Evolutionary conservation across 1,284 basidiomycete species (phyloP).

Genomic region (Puccinia sorghi): DNA sequence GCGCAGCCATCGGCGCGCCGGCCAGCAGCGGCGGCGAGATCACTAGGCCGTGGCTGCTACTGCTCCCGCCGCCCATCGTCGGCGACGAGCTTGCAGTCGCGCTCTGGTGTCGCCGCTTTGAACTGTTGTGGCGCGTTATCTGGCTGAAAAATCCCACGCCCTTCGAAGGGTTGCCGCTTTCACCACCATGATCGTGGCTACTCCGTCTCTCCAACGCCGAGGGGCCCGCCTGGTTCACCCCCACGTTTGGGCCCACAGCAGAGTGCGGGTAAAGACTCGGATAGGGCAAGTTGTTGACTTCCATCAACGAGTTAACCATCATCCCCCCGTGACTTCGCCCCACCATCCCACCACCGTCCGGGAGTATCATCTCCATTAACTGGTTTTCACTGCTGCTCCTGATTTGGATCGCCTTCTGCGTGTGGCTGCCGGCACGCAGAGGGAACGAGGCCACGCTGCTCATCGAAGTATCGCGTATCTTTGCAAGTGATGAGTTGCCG

Average conservation of each 20-base stretch:
- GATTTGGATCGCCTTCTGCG: constrained; percentile 38
- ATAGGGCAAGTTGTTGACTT: constrained; percentile 32
- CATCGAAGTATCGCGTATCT: constrained; percentile 18
- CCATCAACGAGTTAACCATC: constrained; percentile 30
- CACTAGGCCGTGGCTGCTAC: no score
- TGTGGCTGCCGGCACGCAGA: neutral
- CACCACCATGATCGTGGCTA: neutral
- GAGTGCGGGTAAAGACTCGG: constrained; percentile 34
- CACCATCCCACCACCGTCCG: neutral
- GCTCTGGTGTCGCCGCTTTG: neutral
- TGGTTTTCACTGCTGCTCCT: constrained; percentile 2
- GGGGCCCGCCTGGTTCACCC: neutral
- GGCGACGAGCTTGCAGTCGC: neutral
- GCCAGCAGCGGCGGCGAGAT: constrained; percentile 8
- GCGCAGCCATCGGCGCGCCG: neutral
- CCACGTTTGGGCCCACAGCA: neutral
- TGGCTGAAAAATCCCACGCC: constrained; percentile 24
- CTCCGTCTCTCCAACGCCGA: neutral
- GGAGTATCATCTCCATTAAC: constrained; percentile 15
- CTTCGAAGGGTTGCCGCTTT: neutral
- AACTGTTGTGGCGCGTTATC: constrained; percentile 2
- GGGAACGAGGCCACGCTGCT: constrained; percentile 34
- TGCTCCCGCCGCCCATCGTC: constrained; percentile 1
- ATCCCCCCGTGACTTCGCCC: neutral
- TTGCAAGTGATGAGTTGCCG: neutral